Evolutionary conservation across 345 rosid species (phyloP), one percentile per base, ranked within the genome.

Genomic region (Salix koriyanagi): DNA sequence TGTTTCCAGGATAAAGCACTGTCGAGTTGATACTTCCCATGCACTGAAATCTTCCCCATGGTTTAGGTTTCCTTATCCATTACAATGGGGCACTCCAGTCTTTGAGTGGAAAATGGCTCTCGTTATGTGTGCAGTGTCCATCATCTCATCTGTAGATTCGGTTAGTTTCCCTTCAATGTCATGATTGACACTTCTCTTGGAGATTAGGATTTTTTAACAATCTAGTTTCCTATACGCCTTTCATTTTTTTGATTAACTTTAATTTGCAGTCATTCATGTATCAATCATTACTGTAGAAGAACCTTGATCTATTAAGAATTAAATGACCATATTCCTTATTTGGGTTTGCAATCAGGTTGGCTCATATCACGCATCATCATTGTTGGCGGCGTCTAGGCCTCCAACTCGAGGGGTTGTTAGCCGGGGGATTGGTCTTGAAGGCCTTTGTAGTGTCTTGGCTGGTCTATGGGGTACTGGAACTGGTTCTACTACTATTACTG

Each of bases 401-500:
- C 99, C 99, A 72, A 91, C 99, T 28, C 89, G 85, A 37, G 98
- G 99, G 69, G 89, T 96, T 79, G 87, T 96, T 67, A 91, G 97
- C 77, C 89, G 99, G 65, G 99, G 91, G 30, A 93, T 96, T 72
- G 99, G 99, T 79, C 96, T 96, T 64, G 99, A 96, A 85, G 99
- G 99, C 36, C 79, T 93, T 76, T 87, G 89, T 60, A 91, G 98
- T 77, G 70, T 96, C 86, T 79, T 96, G 88, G 99, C 99, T 65
- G 99, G 99, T 86, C 88, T 96, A 16, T 96, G 99, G 98, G 99
- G 99, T 25, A 93, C 90, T 30, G 99, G 99, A 85, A 93, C 93
- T 42, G 99, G 99, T 62, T 96, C 98, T 21, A 90, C 97, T 39
- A 91, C 98, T 12, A 84, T 96, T 62, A 93, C 99, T 21, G 99